Conservation (phyloP, 2,329 filamentous ascomycete species). For the Penicillium italicum region DNA sequence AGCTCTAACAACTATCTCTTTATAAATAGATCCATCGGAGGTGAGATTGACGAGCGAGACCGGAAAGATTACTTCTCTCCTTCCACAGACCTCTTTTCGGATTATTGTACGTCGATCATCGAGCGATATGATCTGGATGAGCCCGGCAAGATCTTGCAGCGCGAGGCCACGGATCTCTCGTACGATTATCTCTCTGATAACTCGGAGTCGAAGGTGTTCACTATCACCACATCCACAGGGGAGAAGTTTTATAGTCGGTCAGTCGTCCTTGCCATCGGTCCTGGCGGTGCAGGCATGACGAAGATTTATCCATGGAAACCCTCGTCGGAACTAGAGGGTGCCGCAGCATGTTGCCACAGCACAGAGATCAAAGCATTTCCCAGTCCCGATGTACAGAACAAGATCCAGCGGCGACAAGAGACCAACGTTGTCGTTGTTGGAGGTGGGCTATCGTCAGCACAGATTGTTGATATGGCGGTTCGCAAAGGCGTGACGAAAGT, state of each 20-base stretch:
- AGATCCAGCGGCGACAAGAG: constrained; percentile 49
- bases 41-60: constrained; percentile 62
- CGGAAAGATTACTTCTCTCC: constrained; percentile 68
- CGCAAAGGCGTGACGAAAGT: constrained; percentile 64
- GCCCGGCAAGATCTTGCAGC: constrained; percentile 55
- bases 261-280: constrained; percentile 68
- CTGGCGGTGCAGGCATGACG: constrained; percentile 61
- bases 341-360: constrained; percentile 56
- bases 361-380: constrained; percentile 62
- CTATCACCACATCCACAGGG: constrained; percentile 54
- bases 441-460: constrained; percentile 72
- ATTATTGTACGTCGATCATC: constrained; percentile 59
- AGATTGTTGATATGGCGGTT: constrained; percentile 65
- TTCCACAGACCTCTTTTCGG: constrained; percentile 58
- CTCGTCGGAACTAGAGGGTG: constrained; percentile 42
- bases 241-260: constrained; percentile 55
- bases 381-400: constrained; percentile 49
- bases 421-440: constrained; percentile 69
- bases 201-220: constrained; percentile 59
- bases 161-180: constrained; percentile 58
- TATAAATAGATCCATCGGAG: constrained; percentile 21
- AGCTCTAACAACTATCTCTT: not conserved
- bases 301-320: constrained; percentile 49
- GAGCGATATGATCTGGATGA: constrained; percentile 56
- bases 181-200: constrained; percentile 48